Evolutionary conservation across 179 eudicot genomes (phyloP).

Genomic region (Silene coronaria): DNA sequence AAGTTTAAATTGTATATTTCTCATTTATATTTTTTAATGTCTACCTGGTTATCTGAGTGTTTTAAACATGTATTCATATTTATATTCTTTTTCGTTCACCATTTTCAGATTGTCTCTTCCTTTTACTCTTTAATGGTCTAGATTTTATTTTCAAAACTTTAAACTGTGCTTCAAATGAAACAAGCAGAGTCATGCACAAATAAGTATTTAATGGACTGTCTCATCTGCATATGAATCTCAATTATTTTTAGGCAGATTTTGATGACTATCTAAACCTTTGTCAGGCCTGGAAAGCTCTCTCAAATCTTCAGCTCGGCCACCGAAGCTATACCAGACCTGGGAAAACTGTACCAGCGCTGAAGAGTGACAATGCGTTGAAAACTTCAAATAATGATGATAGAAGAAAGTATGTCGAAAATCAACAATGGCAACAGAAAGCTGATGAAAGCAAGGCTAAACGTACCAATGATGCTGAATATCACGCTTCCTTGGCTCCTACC

Average conservation of each 20-base stretch:
- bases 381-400: conserved; percentile 25
- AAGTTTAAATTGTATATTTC: neutral
- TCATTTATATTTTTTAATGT: neutral
- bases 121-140: neutral
- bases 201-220: neutral
- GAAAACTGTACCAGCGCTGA: conserved; percentile 44
- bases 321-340: conserved; percentile 64
- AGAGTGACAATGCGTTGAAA: conserved; percentile 30
- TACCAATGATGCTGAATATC: conserved; percentile 25
- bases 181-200: neutral
- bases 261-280: conserved; percentile 17
- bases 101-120: neutral
- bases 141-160: neutral
- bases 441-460: conserved; percentile 27
- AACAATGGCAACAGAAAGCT: conserved; percentile 29
- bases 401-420: conserved; percentile 28
- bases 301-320: conserved; percentile 49
- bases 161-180: neutral
- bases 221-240: neutral
- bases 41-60: neutral
- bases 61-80: neutral
- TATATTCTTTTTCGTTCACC: neutral
- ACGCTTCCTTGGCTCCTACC: conserved; percentile 23
- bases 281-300: conserved; percentile 89
- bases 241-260: conserved; percentile 6